Evolutionary conservation across 768 basidiomycete species (phyloP).

Genomic region (Psilocybe sp.): DNA sequence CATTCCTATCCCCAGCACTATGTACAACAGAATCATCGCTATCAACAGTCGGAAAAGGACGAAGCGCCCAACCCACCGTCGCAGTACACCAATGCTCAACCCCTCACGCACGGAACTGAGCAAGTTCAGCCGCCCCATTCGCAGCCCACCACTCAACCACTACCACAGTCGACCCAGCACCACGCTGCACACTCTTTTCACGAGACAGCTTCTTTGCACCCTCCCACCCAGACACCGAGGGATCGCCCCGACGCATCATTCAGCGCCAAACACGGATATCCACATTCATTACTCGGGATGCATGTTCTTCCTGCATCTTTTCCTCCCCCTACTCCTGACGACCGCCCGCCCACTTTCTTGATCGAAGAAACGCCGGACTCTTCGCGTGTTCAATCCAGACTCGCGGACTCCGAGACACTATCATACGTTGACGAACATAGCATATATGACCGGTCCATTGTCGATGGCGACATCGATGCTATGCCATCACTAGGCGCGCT

Average conservation of each 20-base stretch:
- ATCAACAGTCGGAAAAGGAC: not conserved
- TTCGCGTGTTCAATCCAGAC: not conserved
- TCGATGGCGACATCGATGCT: slow-evolving; percentile 12
- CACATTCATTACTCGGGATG: slow-evolving; percentile 18
- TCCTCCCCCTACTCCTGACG: slow-evolving; percentile 11
- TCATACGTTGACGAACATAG: too few relatives aligned
- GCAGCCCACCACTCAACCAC: not conserved
- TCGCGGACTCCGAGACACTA: not conserved
- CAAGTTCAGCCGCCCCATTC: too few relatives aligned
- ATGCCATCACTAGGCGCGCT: slow-evolving; percentile 72
- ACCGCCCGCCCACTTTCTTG: not conserved
- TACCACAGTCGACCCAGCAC: not conserved
- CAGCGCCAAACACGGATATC: slow-evolving; percentile 12
- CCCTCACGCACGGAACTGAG: not conserved
- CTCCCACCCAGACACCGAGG: not conserved
- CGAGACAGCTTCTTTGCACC: not conserved
- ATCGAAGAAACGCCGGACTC: not conserved
- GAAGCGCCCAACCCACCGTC: not conserved
- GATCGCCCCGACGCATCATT: not conserved
- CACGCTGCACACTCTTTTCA: not conserved
- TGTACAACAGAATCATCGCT: not conserved
- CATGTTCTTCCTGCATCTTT: slow-evolving; percentile 17
- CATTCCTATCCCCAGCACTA: not conserved
- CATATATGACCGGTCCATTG: too few relatives aligned
- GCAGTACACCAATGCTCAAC: not conserved